These are phyloP conservation scores for Aspergillus eucalypticola DNA, from an alignment of 2,329 filamentous ascomycete genomes.

Conservation along the genomic window DNA sequence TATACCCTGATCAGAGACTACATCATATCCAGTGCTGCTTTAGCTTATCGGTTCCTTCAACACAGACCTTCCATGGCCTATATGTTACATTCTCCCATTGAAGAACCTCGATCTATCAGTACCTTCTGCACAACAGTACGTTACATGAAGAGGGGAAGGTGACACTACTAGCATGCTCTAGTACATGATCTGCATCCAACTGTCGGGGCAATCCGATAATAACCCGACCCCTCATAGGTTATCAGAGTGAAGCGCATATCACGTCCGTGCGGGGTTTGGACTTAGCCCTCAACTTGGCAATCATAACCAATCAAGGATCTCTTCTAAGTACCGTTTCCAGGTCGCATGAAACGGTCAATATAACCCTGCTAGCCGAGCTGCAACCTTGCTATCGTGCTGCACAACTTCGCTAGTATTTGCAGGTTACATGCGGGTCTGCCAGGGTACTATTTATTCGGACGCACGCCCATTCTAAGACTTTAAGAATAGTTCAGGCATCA, in stretches of 20 bases:
- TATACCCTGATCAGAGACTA: too few relatives aligned
- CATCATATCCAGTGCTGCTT: too few relatives aligned
- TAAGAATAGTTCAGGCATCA: not conserved
- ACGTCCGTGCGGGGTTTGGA: not conserved
- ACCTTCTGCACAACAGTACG: not conserved
- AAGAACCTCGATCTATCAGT: too few relatives aligned
- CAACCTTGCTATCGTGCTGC: not conserved
- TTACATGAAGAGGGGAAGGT: constrained; percentile 4
- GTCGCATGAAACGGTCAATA: not conserved
- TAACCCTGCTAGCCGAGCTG: not conserved
- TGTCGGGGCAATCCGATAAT: not conserved
- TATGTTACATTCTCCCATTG: too few relatives aligned
- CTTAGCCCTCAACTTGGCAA: not conserved
- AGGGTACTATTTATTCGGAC: not conserved
- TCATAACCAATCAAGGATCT: not conserved
- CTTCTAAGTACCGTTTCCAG: not conserved
- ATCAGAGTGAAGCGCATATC: not conserved
- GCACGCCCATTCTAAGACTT: not conserved
- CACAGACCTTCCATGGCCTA: too few relatives aligned
- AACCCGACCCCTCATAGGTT: not conserved
- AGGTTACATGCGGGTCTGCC: not conserved
- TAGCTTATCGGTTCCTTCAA: too few relatives aligned
- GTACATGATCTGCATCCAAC: not conserved
- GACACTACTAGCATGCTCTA: not conserved
- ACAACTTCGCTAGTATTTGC: not conserved